A percentile compares a stretch with the other conserved stretches of the same genome.
Evolutionary conservation across 129 eudicot genomes (phyloP).

Genomic region (Flaveria bidentis): DNA sequence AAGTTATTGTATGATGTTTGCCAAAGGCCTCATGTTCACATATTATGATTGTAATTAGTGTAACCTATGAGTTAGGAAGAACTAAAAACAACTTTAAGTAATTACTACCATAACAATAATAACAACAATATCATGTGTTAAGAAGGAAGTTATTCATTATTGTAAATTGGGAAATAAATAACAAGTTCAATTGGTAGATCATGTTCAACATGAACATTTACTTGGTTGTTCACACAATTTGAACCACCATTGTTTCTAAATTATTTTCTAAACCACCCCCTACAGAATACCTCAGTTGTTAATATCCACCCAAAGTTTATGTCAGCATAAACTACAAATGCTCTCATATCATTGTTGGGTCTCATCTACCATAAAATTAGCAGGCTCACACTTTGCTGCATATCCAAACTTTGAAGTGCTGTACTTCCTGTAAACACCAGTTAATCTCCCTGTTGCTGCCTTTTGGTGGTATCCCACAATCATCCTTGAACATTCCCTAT

Average conservation of each 20-base stretch:
- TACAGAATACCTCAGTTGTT: conserved; percentile 30
- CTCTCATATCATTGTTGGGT: conserved; percentile 8
- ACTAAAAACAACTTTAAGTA: too few species aligned
- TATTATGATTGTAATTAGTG: too few species aligned
- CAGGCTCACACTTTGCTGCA: conserved; percentile 78
- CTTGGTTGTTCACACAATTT: conserved; percentile 37
- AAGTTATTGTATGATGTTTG: too few species aligned
- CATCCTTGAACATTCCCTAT: conserved; percentile 81
- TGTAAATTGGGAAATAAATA: conserved; percentile 32
- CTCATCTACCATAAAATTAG: conserved; percentile 49
- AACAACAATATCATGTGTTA: too few species aligned
- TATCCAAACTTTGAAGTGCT: conserved; percentile 70
- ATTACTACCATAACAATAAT: too few species aligned
- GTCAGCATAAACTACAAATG: conserved; percentile 26
- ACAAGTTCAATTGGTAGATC: conserved; percentile 34
- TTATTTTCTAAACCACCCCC: conserved; percentile 32
- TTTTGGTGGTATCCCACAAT: conserved; percentile 66
- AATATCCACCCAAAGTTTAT: conserved; percentile 25
- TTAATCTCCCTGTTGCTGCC: conserved; percentile 75
- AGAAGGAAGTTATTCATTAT: conserved; percentile 24
- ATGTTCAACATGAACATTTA: conserved; percentile 40
- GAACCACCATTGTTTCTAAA: conserved; percentile 43
- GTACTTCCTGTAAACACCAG: conserved; percentile 84
- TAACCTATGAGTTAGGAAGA: too few species aligned
- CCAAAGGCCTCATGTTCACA: too few species aligned